Conservation (phyloP, 2,329 filamentous ascomycete species). For the Pyrenochaeta sp. region DNA sequence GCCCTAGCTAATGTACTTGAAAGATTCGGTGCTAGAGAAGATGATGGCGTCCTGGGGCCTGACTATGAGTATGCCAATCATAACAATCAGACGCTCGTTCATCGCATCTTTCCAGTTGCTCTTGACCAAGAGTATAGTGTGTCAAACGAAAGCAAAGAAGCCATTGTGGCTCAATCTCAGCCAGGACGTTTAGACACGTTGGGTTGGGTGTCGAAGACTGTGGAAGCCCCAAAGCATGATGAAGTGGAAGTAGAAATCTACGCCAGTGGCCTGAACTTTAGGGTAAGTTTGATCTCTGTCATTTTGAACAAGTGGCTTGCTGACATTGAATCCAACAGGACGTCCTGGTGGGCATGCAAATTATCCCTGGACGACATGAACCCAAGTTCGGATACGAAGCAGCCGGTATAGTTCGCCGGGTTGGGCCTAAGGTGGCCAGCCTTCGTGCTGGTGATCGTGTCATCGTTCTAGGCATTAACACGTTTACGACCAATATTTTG, state of each 20-base stretch:
- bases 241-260: too few relatives aligned
- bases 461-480: slow-evolving; percentile 1
- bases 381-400: slow-evolving; percentile 16
- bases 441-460: slow-evolving; percentile 28
- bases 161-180: too few relatives aligned
- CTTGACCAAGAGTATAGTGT: too few relatives aligned
- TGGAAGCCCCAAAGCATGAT: too few relatives aligned
- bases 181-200: too few relatives aligned
- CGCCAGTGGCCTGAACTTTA: slow-evolving; percentile 35
- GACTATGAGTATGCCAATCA: too few relatives aligned
- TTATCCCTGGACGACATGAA: neutral
- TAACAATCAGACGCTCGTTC: too few relatives aligned
- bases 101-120: too few relatives aligned
- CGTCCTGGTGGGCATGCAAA: neutral
- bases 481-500: slow-evolving; percentile 5
- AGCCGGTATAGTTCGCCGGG: slow-evolving; percentile 18
- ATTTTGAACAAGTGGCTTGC: neutral
- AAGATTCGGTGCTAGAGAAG: slow-evolving; percentile 4
- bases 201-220: too few relatives aligned
- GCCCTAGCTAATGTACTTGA: slow-evolving; percentile 10
- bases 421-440: slow-evolving; percentile 15
- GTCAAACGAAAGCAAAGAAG: too few relatives aligned
- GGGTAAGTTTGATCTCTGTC: slow-evolving; percentile 11
- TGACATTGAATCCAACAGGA: neutral
- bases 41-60: neutral